Evolutionary conservation across 257 asterid genomes (phyloP), one percentile per base, ranked within the genome.

Genomic region (Plantago ovata): DNA sequence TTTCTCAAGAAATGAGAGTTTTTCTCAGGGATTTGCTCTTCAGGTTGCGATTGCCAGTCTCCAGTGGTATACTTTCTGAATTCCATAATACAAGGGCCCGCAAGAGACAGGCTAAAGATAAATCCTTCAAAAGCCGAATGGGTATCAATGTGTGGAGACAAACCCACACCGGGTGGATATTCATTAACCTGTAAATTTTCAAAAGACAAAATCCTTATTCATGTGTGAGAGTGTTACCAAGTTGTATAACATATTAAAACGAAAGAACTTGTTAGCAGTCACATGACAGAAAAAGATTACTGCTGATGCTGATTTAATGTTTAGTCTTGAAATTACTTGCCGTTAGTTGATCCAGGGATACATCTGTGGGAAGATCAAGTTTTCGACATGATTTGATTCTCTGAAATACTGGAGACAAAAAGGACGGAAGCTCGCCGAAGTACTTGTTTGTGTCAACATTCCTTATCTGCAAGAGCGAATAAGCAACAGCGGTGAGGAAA

Each of bases 1-100:
- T 75, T 88, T 61, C 89, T 72, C 45, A 79, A 20, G 43, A 81
- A 79, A 60, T 66, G 69, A 16, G 76, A 66, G 56, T 56, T 76
- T 44, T 72, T 72, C 13, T 70, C 83, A 24, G 59, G 66, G 20
- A 53, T 49, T 40, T 67, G 69, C 12, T 52, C 67, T 67, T 75
- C 84, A 57, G 69, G 63, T 58, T 28, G 63, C 42, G 79, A 66
- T 53, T 73, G 79, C 93, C 94, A 92, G 41, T 56, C 77, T 23
- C 79, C 76, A 43, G 72, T 78, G 38, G 82, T 61, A 71, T 92
- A 85, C 78, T 84, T 86, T 72, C 98, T 77, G 70, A 88, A 92
- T 72, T 92, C 98, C 98, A 92, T 92, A 65, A 88, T 81, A 75
- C 98, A 88, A 55, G 95, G 90, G 72, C 98, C 94, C 9, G 95